These are phyloP conservation scores for Haplographium delicatum DNA, from an alignment of 495 filamentous ascomycete genomes.

Conservation along the genomic window DNA sequence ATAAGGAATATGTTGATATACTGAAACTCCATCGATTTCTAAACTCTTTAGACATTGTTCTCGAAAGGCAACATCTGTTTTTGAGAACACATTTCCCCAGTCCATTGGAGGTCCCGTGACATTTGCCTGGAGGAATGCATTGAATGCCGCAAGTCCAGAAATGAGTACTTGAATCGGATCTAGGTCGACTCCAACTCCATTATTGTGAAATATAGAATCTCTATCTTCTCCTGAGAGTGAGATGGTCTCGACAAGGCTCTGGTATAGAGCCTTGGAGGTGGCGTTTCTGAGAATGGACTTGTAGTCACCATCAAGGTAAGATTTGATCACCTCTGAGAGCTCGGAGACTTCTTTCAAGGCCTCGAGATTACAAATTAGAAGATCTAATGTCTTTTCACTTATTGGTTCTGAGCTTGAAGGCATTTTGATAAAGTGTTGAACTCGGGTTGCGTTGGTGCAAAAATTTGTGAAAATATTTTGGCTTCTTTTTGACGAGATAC, in stretches of 20 bases:
- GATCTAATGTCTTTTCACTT: conserved; percentile 13
- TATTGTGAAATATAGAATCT: conserved; percentile 6
- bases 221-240: conserved; percentile 1
- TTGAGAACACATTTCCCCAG: conserved; percentile 26
- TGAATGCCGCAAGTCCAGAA: conserved; percentile 54
- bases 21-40: conserved; percentile 76
- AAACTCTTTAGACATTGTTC: conserved; percentile 56
- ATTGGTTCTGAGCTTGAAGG: conserved; percentile 4
- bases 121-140: conserved; percentile 85
- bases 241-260: conserved; percentile 8
- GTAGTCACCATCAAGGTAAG: conserved; percentile 22
- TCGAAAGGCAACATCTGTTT: conserved; percentile 30
- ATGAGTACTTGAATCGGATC: conserved; percentile 9
- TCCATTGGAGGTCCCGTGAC: conserved; percentile 64
- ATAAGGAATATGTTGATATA: conserved; percentile 77
- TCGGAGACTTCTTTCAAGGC: conserved; percentile 14
- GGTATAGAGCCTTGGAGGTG: conserved; percentile 18
- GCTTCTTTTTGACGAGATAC: not conserved
- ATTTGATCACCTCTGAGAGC: conserved; percentile 14
- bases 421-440: conserved; percentile 8
- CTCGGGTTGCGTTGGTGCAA: not conserved
- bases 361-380: conserved; percentile 15
- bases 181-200: not conserved
- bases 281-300: conserved; percentile 15
- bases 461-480: not conserved